Percentiles rank a stretch among this genome's conserved stretches.
These are phyloP conservation scores for Strobilomyces dryophilus DNA, from an alignment of 768 basidiomycete genomes.

Conservation along the genomic window DNA sequence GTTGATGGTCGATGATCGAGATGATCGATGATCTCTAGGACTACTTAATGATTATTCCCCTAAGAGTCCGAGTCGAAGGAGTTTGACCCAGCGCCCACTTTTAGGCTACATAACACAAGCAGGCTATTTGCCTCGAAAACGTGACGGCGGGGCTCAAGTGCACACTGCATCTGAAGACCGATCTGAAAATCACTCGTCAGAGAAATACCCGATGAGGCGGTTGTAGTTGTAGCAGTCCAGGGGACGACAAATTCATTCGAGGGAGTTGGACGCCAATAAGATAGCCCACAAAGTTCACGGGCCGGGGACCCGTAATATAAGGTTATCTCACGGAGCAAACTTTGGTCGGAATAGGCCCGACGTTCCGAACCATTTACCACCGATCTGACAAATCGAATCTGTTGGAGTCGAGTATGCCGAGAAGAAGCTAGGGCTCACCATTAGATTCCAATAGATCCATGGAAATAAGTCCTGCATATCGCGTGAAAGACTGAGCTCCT, in stretches of 20 bases:
- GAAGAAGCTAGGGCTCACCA: constrained; percentile 39
- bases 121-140: neutral
- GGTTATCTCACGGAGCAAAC: constrained; percentile 23
- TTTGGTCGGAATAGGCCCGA: constrained; percentile 38
- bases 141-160: too few species aligned
- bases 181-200: neutral
- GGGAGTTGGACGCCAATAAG: neutral
- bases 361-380: constrained; percentile 48
- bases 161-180: neutral
- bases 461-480: constrained; percentile 29
- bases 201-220: constrained; percentile 7
- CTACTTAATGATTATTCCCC: too few species aligned
- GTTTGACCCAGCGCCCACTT: too few species aligned
- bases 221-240: neutral
- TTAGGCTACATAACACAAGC: neutral
- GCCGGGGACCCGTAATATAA: neutral
- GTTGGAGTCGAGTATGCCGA: constrained; percentile 6
- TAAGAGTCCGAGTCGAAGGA: neutral
- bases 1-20: too few species aligned
- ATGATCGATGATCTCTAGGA: too few species aligned
- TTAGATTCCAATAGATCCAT: constrained; percentile 72
- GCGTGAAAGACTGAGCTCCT: neutral
- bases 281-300: neutral
- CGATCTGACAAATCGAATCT: constrained; percentile 20
- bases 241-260: constrained; percentile 7